Base-by-base conservation (phyloP, 2,329 filamentous ascomycete species). In the Dothideomycetes sp. region DNA sequence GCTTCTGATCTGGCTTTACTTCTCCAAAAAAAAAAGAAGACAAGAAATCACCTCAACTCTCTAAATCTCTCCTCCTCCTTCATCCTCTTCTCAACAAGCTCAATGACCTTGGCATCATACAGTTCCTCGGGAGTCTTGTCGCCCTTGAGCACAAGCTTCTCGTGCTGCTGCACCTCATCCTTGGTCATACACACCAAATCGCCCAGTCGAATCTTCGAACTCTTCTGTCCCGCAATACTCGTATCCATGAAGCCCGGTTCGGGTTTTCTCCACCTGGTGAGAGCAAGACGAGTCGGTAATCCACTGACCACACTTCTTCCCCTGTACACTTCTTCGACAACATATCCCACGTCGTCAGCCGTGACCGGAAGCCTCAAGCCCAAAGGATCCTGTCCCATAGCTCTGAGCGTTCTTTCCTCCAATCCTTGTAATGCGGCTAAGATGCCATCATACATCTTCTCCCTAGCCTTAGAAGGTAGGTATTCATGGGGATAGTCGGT, bases 161-260 rank as follows among this genome's bases (percentile, higher is more conserved):
- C 84, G 60, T 98, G 91, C 44, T 74, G 71, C 12, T 71, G 64
- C 3, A 83, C 84, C 62, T 95, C 88, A 46, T 95, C 88, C 59
- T 88, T 94, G 1, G 88, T 95, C 84, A 95, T 85, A 52, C 83
- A 84, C 0, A 94, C 87, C 45, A 95, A 57, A 32, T 94, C 80
- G 19, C 73, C 70, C 51, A 89, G 62, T 22, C 69, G 62, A 4
- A 96, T 51, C 3, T 70, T 73, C n/a, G 84, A 80, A 32, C 73
- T 78, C 55, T 84, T 93, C 59, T 96, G 88, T 16, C 80, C 77
- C n/a, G 79, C 71, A 28, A 76, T 74, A 2, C 6, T 9, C 22
- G 71, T 71, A 29, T 87, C 81, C 11, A 85, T 67, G 48, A 76
- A 83, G 17, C 73, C 72, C 18, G 60, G 61, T 6, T 63, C 62